phyloP scores from a whole-genome alignment of 352 stramenopile species.

The Globisporangium viniferum region DNA sequence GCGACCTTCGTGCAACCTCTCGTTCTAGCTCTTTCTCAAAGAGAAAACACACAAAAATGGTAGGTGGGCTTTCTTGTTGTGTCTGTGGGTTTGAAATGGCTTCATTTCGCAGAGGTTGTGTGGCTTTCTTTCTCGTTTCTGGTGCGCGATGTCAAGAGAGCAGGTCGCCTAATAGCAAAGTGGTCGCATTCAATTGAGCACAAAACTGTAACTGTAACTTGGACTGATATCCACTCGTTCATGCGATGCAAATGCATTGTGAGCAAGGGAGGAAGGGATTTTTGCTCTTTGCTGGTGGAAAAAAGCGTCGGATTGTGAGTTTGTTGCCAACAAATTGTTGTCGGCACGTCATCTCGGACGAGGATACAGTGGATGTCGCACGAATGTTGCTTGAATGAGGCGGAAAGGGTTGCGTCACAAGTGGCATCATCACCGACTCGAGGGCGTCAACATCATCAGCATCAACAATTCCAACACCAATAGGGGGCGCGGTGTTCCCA shows the following conservation, averaged over 20 bases:
- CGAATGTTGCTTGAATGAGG: not conserved
- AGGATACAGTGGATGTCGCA: not conserved
- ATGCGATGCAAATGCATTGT: not conserved
- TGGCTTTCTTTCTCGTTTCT: no score
- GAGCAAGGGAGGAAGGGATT: not conserved
- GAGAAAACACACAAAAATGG: not conserved
- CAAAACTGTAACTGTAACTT: no score
- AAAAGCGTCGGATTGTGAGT: not conserved
- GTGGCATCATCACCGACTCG: not conserved
- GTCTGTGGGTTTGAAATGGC: not conserved
- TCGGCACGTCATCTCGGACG: not conserved
- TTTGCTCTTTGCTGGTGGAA: not conserved
- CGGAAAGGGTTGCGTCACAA: not conserved
- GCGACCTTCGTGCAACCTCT: slow-evolving; percentile 10
- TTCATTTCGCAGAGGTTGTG: not conserved
- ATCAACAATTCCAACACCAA: not conserved
- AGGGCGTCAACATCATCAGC: not conserved
- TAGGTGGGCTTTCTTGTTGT: not conserved
- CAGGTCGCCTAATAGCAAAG: no score
- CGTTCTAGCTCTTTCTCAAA: not conserved
- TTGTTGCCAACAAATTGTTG: not conserved
- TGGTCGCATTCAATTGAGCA: no score
- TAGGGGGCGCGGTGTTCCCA: not conserved
- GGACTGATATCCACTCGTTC: not conserved
- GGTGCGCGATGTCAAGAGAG: no score